Base-by-base conservation (phyloP, 345 rosid species). In the Turritis glabra region DNA sequence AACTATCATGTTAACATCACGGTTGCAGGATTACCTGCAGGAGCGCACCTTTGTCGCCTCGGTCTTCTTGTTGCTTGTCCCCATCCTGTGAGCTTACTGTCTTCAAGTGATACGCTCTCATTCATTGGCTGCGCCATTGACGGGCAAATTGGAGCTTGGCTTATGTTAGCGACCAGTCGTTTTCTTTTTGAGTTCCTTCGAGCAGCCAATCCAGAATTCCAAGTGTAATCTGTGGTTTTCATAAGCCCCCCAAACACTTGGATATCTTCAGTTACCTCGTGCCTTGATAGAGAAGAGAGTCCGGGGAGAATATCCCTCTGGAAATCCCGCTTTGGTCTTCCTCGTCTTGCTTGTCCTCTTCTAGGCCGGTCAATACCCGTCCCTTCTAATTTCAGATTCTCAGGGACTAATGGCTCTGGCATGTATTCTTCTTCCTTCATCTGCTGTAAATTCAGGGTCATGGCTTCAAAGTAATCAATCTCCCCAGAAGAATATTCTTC, bases 281-380 rank as follows among this genome's bases (percentile, higher is more conserved):
- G 90, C 81, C 95, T 88, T 2, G 97, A 89, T 19, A 94, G 78
- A 53, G 98, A 89, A 76, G 79, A 69, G 54, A 94, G 88, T 52
- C 97, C 95, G 0, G 97, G 96, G 75, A 94, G 97, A 79, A 89
- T 86, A 80, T 94, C 98, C 85, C 96, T 91, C 75, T 90, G 96
- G 84, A 94, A 94, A 79, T 94, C 97, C 83, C 91, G 87, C 73
- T 88, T 87, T 72, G 90, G 95, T 84, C 98, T 87, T 61, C 98
- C 98, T 81, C 98, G 85, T 79, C 96, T 84, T 62, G 85, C 85
- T 64, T 87, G 92, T 44, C 94, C 96, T 81, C 82, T 91, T 64
- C 94, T 85, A 25, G 89, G 76, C 65, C 82, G 84, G 59, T 72
- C 83, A 38, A 74, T 73, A 17, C 73, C 85, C 0, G 76, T 71